These are phyloP conservation scores for Pleomassaria siparia DNA, from an alignment of 2,329 filamentous ascomycete genomes.

Conservation along the genomic window DNA sequence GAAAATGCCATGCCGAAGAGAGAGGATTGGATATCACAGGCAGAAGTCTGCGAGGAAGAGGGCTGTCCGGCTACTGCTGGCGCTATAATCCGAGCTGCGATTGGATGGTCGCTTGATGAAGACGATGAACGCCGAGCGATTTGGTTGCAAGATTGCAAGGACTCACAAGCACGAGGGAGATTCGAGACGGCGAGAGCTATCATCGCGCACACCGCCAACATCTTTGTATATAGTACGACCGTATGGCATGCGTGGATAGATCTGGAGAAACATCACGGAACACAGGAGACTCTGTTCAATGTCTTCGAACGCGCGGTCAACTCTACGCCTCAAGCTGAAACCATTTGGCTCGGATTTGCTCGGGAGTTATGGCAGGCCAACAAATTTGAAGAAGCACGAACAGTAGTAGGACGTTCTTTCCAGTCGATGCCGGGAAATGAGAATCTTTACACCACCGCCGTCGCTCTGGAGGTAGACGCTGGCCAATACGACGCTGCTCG, in stretches of 20 bases:
- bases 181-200: constrained; percentile 93
- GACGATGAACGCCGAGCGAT: constrained; percentile 95
- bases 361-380: constrained; percentile 92
- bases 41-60: constrained; percentile 92
- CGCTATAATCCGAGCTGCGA: constrained; percentile 86
- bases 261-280: constrained; percentile 86
- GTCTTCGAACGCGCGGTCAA: constrained; percentile 92
- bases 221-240: constrained; percentile 85
- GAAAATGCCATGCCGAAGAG: constrained; percentile 96
- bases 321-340: constrained; percentile 86
- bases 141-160: constrained; percentile 91
- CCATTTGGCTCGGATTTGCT: constrained; percentile 93
- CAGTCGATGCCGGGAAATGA: constrained; percentile 95
- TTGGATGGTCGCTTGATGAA: constrained; percentile 91
- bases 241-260: constrained; percentile 91
- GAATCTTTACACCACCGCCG: constrained; percentile 95
- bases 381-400: constrained; percentile 81
- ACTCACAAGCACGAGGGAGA: constrained; percentile 75
- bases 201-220: constrained; percentile 83
- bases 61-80: constrained; percentile 83
- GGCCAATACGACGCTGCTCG: constrained; percentile 79
- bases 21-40: constrained; percentile 95
- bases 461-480: constrained; percentile 93
- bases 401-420: constrained; percentile 86
- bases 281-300: constrained; percentile 77